phyloP scores from a whole-genome alignment of 768 basidiomycete species.

The Boletus rubescentipes region DNA sequence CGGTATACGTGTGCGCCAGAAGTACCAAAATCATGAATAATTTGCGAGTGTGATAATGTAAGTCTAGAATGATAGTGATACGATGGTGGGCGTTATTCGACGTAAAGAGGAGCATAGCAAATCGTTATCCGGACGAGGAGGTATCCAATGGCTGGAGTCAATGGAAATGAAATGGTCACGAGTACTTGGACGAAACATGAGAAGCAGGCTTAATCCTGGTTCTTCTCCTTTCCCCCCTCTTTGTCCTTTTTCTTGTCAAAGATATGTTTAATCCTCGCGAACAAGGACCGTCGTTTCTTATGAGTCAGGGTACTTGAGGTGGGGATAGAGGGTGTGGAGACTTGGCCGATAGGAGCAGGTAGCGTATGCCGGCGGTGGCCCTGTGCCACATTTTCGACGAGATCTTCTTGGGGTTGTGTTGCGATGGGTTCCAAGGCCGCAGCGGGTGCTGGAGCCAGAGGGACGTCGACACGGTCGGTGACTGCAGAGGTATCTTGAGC shows the following conservation, averaged over 20 bases:
- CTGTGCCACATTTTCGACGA: neutral
- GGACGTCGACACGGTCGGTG: neutral
- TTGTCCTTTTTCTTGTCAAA: slow-evolving; percentile 51
- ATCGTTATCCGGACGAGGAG: slow-evolving; percentile 12
- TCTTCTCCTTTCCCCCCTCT: slow-evolving; percentile 37
- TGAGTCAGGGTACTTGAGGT: slow-evolving; percentile 37
- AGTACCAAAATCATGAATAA: slow-evolving; percentile 8
- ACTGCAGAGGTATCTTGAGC: neutral
- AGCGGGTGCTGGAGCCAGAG: neutral
- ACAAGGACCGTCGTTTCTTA: slow-evolving; percentile 54
- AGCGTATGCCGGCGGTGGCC: neutral
- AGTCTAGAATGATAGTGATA: slow-evolving; percentile 16
- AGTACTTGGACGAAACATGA: neutral
- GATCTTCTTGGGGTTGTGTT: neutral
- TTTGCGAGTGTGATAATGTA: slow-evolving; percentile 18
- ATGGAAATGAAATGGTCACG: neutral
- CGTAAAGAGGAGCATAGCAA: slow-evolving; percentile 16
- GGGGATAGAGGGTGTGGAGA: slow-evolving; percentile 21
- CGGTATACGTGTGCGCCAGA: slow-evolving; percentile 13
- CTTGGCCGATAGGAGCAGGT: neutral
- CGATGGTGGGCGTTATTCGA: slow-evolving; percentile 7
- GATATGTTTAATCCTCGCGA: slow-evolving; percentile 51
- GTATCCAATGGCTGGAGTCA: slow-evolving; percentile 1
- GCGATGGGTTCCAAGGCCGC: neutral
- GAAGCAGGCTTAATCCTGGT: slow-evolving; percentile 12